These are phyloP conservation scores for Penicillium subrubescens DNA, from an alignment of 495 filamentous ascomycete genomes.

Conservation along the genomic window DNA sequence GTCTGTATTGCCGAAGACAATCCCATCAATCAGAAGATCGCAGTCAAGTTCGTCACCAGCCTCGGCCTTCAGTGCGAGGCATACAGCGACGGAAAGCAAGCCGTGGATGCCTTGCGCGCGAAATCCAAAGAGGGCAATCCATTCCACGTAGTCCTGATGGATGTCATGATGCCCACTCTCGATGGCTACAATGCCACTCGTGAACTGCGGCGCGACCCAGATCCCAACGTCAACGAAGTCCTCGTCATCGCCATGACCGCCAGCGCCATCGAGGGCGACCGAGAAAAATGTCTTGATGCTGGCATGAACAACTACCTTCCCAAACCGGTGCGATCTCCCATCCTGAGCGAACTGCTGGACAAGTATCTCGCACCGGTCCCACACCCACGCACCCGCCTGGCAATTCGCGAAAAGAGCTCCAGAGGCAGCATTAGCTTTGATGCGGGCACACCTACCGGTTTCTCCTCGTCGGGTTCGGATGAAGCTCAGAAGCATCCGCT, in stretches of 20 bases:
- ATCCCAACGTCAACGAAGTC: conserved; percentile 71
- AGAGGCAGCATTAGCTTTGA: conserved; percentile 37
- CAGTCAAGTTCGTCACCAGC: conserved; percentile 82
- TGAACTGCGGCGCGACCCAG: conserved; percentile 71
- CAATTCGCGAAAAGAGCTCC: conserved; percentile 36
- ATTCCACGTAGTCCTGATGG: conserved; percentile 82
- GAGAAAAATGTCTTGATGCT: conserved; percentile 87
- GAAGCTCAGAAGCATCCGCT: conserved; percentile 23
- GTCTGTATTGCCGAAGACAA: conserved; percentile 94
- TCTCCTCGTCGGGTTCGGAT: conserved; percentile 41
- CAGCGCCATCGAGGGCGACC: conserved; percentile 84
- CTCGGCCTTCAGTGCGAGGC: conserved; percentile 82
- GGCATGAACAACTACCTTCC: conserved; percentile 97
- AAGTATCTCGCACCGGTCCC: conserved; percentile 62
- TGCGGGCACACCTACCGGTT: conserved; percentile 38
- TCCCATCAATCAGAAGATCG: conserved; percentile 88
- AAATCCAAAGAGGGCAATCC: conserved; percentile 68
- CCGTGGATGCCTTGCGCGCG: conserved; percentile 79
- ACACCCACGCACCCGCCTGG: conserved; percentile 41
- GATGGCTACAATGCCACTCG: conserved; percentile 94
- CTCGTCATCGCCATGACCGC: conserved; percentile 95
- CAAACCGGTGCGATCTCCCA: conserved; percentile 78
- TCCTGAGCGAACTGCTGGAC: conserved; percentile 76
- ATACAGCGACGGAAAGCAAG: conserved; percentile 81
- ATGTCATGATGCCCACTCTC: conserved; percentile 91